phyloP scores from a whole-genome alignment of 202 grass and related monocot genomes.

The Saccharum hybrid region DNA sequence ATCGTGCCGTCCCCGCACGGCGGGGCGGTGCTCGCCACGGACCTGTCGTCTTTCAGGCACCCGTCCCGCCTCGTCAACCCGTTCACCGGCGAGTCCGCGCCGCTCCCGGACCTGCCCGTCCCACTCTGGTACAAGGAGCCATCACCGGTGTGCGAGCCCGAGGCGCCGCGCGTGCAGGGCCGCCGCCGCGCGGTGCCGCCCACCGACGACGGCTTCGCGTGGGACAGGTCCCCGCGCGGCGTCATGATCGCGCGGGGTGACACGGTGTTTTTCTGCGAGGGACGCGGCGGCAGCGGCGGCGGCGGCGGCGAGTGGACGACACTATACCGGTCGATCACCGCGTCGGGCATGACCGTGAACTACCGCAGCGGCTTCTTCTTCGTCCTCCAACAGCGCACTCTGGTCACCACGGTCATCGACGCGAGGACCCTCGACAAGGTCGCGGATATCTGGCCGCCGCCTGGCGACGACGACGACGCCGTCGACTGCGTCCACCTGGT shows the following conservation, averaged over 20 bases:
- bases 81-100: conserved; percentile 31
- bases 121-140: conserved; percentile 32
- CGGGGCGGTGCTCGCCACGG: conserved; percentile 20
- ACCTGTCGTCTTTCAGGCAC: conserved; percentile 22
- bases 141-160: not conserved
- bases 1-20: conserved; percentile 33
- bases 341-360: conserved; percentile 39
- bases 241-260: conserved; percentile 42
- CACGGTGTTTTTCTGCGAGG: conserved; percentile 35
- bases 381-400: conserved; percentile 6
- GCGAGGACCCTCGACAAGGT: not conserved
- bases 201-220: conserved; percentile 49
- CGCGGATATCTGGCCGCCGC: conserved; percentile 26
- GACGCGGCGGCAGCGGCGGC: not conserved
- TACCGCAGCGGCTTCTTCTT: conserved; percentile 47
- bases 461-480: no score
- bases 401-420: conserved; percentile 38
- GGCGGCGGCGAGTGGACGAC: conserved; percentile 18
- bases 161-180: not conserved
- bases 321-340: conserved; percentile 16
- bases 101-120: conserved; percentile 46
- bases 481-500: not conserved
- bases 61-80: conserved; percentile 28
- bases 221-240: conserved; percentile 44
- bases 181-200: not conserved